A percentile compares a stretch with the other conserved stretches of the same genome.
Evolutionary conservation across 1,284 basidiomycete genomes (phyloP).

Genomic region (Pseudozyma thailandica): DNA sequence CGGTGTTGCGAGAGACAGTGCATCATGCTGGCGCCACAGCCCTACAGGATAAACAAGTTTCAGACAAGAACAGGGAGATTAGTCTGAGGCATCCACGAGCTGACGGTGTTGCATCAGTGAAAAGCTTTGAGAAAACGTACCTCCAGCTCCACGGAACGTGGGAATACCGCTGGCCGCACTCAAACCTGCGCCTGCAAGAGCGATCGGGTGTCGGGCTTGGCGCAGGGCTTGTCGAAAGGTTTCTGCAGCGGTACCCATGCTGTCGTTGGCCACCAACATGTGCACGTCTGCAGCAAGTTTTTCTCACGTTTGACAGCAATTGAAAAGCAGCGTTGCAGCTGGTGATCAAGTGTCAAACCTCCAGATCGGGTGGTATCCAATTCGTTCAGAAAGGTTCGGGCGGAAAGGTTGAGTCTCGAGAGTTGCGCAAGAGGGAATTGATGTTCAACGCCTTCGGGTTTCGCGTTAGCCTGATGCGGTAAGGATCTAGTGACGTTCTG

Average conservation of each 20-base stretch:
- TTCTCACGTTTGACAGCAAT: slow-evolving; percentile 1
- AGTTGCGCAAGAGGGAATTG: too few species aligned
- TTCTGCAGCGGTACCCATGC: slow-evolving; percentile 17
- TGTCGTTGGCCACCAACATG: slow-evolving; percentile 16
- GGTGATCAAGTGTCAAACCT: not conserved
- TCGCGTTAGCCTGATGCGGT: too few species aligned
- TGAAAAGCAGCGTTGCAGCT: not conserved
- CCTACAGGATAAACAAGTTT: slow-evolving; percentile 45
- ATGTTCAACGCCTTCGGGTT: too few species aligned
- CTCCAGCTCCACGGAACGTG: slow-evolving; percentile 75
- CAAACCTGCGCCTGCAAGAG: slow-evolving; percentile 75
- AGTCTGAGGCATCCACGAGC: too few species aligned
- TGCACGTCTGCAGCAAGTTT: not conserved
- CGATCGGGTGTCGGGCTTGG: slow-evolving; percentile 72
- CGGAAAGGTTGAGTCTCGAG: too few species aligned
- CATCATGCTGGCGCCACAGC: slow-evolving; percentile 74
- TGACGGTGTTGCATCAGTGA: too few species aligned
- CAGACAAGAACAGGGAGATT: not conserved
- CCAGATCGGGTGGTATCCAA: too few species aligned
- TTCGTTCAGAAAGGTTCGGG: too few species aligned
- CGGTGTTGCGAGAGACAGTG: slow-evolving; percentile 74
- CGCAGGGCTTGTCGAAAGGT: slow-evolving; percentile 66
- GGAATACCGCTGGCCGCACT: slow-evolving; percentile 73
- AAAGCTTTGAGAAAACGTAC: too few species aligned
- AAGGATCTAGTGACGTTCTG: too few species aligned